A percentile compares a stretch with the other conserved stretches of the same genome.
Conservation (phyloP, 768 basidiomycete species). For the Collybia sordida region DNA sequence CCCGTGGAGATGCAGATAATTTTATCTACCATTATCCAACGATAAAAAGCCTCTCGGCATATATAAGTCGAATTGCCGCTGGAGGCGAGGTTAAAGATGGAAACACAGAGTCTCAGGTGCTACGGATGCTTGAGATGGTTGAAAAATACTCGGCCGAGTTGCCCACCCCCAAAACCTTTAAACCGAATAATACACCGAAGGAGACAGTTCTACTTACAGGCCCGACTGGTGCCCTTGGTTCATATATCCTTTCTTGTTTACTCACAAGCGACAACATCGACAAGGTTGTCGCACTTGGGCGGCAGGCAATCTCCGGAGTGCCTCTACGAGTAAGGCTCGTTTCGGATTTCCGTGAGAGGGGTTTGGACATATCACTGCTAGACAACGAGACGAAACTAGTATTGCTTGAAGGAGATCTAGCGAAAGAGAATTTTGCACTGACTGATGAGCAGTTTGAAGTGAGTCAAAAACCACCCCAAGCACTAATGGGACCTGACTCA, state of each 20-base stretch:
- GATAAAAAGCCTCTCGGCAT: constrained; percentile 13
- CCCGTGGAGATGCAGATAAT: constrained; percentile 13
- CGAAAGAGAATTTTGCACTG: constrained; percentile 23
- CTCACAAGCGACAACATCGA: too few species aligned
- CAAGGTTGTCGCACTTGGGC: too few species aligned
- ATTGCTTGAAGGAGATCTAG: constrained; percentile 29
- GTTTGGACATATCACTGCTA: constrained; percentile 22
- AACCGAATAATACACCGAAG: too few species aligned
- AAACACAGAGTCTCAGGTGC: too few species aligned
- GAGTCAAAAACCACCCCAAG: background rate
- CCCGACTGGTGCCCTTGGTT: too few species aligned
- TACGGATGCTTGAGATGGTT: too few species aligned
- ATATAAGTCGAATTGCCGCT: background rate
- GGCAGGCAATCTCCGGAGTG: constrained; percentile 1
- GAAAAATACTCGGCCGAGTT: too few species aligned
- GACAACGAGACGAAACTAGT: constrained; percentile 24
- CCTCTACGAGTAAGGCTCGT: constrained; percentile 23
- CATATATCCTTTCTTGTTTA: too few species aligned
- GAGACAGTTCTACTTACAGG: too few species aligned
- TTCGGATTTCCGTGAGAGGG: constrained; percentile 24
- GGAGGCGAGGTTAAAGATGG: too few species aligned
- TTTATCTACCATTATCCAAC: constrained; percentile 25
- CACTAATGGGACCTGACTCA: background rate
- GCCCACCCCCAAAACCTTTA: too few species aligned
- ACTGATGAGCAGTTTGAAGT: constrained; percentile 12